Evolutionary conservation across 1,284 basidiomycete genomes (phyloP).

Genomic region (Cutaneotrichosporon mucoides): DNA sequence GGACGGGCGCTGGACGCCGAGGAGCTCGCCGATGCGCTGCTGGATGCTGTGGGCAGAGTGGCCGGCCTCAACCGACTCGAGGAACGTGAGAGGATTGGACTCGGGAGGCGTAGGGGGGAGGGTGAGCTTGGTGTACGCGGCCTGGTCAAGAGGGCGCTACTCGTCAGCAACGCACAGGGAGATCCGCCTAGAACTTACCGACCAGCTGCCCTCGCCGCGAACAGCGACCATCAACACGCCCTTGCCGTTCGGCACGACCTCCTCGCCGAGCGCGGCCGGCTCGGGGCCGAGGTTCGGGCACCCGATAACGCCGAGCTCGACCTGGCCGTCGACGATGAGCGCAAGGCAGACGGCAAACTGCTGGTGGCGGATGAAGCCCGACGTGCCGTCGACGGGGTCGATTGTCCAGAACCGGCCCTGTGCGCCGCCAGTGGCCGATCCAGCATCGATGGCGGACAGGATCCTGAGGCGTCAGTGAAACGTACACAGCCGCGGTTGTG

Average conservation of each 20-base stretch:
- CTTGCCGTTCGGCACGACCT: conserved; percentile 51
- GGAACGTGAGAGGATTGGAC: conserved; percentile 55
- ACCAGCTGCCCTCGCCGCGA: conserved; percentile 70
- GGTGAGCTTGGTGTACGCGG: conserved; percentile 34
- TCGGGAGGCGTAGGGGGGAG: conserved; percentile 37
- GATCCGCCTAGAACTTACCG: conserved; percentile 37
- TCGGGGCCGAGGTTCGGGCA: conserved; percentile 86
- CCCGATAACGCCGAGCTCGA: conserved; percentile 86
- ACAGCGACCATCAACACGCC: conserved; percentile 82
- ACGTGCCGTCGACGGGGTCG: conserved; percentile 48
- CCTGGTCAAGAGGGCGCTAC: conserved; percentile 30
- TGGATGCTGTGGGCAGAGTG: conserved; percentile 87
- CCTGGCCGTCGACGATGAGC: conserved; percentile 76
- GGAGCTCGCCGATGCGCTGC: conserved; percentile 64
- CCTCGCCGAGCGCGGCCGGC: conserved; percentile 57
- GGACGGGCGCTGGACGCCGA: conserved; percentile 62
- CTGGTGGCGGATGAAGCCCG: conserved; percentile 83
- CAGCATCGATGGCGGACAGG: conserved; percentile 79
- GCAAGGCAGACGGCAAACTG: conserved; percentile 97
- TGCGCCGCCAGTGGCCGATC: conserved; percentile 69
- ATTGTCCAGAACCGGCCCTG: conserved; percentile 56
- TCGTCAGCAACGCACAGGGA: conserved; percentile 6
- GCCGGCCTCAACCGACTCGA: conserved; percentile 90
- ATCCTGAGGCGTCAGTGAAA: conserved; percentile 54
- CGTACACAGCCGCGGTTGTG: conserved; percentile 25